These are phyloP conservation scores for Salix purpurea DNA, from an alignment of 345 rosid species.

Conservation along the genomic window DNA sequence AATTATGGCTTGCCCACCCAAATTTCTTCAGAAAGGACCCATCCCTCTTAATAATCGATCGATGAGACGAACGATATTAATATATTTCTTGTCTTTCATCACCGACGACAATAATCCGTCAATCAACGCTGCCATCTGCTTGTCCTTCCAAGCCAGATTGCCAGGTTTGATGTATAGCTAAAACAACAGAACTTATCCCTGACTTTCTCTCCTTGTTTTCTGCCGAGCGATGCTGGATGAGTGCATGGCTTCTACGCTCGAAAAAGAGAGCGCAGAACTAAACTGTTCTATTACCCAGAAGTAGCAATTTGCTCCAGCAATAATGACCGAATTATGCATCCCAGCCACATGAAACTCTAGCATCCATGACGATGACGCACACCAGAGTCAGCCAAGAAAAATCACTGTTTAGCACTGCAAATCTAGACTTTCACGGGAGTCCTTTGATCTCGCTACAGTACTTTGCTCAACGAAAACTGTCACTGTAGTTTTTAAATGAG, in stretches of 20 bases:
- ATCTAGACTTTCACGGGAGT: neutral
- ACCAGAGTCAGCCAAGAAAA: neutral
- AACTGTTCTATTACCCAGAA: neutral
- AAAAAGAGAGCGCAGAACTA: neutral
- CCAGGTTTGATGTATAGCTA: neutral
- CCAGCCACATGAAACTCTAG: neutral
- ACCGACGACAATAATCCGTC: neutral
- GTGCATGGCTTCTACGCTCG: neutral
- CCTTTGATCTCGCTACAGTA: constrained; percentile 3
- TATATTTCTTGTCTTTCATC: neutral
- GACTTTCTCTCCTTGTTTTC: neutral
- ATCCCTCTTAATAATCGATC: neutral
- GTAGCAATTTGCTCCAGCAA: neutral
- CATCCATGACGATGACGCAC: neutral
- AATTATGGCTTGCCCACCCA: neutral
- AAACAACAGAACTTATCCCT: neutral
- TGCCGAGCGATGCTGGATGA: neutral
- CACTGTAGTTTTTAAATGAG: too few relatives aligned
- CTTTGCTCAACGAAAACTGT: neutral
- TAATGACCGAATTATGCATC: neutral
- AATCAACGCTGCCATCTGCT: neutral
- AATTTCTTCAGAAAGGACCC: neutral
- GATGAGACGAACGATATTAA: neutral
- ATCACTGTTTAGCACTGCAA: too few relatives aligned
- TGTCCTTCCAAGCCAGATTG: neutral